Evolutionary conservation across 306 rosid genomes (phyloP), one percentile per base, ranked within the genome.

Genomic region (Medicago ruthenica): DNA sequence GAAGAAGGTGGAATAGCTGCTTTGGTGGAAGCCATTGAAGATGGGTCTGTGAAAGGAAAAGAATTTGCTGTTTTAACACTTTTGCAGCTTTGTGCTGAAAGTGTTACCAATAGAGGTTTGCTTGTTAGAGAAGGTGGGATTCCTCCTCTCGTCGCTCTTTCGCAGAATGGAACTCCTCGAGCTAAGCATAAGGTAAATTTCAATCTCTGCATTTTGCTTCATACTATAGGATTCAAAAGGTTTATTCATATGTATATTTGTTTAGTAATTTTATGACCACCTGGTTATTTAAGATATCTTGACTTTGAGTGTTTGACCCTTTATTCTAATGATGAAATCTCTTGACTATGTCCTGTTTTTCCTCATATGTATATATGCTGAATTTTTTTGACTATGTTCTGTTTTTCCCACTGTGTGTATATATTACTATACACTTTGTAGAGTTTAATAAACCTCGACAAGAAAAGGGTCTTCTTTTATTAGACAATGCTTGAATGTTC

Each of bases 71-170:
- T 93, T 10, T 70, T 91, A 67, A 91, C 97, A 1, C 87, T 93
- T 34, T 59, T 93, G 37, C 97, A 91, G 70, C 84, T 93, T 8
- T 93, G 97, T 74, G 85, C 73, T 61, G 97, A 93, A n/a, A 84
- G 83, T 77, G 85, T 89, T 44, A 89, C 83, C 51, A 93, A 89
- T 55, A 80, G 98, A 86, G 97, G 93, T 31, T 73, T 91, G 80
- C 95, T 93, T 54, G 97, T 93, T 20, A 88, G 98, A 77, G 98
- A 93, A 44, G 96, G 98, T 20, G 98, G 92, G 31, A 93, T 93
- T 22, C 97, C 98, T 9, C 98, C 98, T 12, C 84, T 93, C 34
- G 97, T 88, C 37, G 96, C 97, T 45, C 98, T 93, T 77, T 93
- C 98, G 1, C 98, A 93, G 75, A 80, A 86, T 27, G 98, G 92